A percentile compares a stretch with the other conserved stretches of the same genome.
phyloP scores from a whole-genome alignment of 345 rosid species.

The Physaria fendleri region DNA sequence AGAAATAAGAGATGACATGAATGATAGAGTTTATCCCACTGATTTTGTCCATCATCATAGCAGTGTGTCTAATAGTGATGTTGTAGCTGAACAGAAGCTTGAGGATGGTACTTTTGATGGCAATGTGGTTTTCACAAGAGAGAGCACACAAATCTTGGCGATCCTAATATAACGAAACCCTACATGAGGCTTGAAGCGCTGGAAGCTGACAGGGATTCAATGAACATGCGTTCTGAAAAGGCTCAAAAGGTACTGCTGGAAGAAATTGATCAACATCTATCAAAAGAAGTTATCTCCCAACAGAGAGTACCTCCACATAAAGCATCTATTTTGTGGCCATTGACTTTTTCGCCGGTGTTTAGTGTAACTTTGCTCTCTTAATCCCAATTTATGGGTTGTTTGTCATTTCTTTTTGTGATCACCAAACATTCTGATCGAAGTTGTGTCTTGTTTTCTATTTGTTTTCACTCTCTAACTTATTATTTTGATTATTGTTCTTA shows the following conservation, averaged over 20 bases:
- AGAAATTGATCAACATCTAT: constrained; percentile 92
- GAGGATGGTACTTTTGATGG: constrained; percentile 1
- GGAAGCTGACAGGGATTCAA: constrained; percentile 96
- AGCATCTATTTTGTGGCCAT: too few species aligned
- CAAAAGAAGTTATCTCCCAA: constrained; percentile 67
- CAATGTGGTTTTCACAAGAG: neutral
- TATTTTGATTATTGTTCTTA: too few species aligned
- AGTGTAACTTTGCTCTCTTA: constrained; percentile 47
- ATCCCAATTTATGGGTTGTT: neutral
- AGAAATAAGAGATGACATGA: constrained; percentile 64
- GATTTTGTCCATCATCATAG: too few species aligned
- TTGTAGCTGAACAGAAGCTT: constrained; percentile 11
- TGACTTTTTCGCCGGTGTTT: constrained; percentile 50
- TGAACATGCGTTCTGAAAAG: constrained; percentile 81
- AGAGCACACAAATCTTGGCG: constrained; percentile 34
- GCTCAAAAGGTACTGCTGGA: constrained; percentile 74
- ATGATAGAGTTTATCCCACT: constrained; percentile 79
- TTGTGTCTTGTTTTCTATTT: too few species aligned
- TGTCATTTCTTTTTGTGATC: neutral
- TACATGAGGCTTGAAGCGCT: constrained; percentile 87
- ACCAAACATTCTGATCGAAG: neutral
- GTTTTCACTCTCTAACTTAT: too few species aligned
- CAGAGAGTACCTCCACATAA: constrained; percentile 41
- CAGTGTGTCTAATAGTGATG: constrained; percentile 10
- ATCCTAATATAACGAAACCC: constrained; percentile 80